Evolutionary conservation across 2,329 filamentous ascomycete genomes (phyloP), one percentile per base, ranked within the genome.

Genomic region (Ophiognomonia clavigignenti-juglandacearum): DNA sequence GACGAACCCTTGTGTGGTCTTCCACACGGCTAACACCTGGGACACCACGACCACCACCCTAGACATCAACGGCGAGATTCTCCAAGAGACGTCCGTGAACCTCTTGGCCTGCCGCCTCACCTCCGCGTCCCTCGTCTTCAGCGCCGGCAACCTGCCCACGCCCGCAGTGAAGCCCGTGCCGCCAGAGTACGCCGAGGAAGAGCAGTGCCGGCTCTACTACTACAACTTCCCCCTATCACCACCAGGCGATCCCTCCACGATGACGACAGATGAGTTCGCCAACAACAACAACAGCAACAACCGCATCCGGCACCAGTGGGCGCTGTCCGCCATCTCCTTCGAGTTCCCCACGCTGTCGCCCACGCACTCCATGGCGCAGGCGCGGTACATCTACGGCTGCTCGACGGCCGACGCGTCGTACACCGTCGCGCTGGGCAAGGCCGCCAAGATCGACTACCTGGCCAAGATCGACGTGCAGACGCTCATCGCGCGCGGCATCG

Each of bases 1-100:
- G 61, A 86, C 83, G 0, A 74, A 75, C 10, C 71, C 80, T 6
- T 87, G 82, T 56, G 81, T 82, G 55, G 84, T 88, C 37, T 86
- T 87, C 52, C 85, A 88, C 56, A 85, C 83, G 0, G 84, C 82
- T 1, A 87, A 86, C 54, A 78, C 78, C 2, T 88, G 84, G 85
- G 81, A 86, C 43, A 71, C 41, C 1, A 32, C 26, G 8, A 48
- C 41, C 11, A 32, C 39, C 16, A 39, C 38, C 1, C 18, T 37
- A 0, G 34, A 42, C 3, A 48, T 45, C 27, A 48, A 51, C n/a
- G 45, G 74, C 4, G 53, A 61, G 2, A 51, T 63, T 14, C 22
- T 57, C 2, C 54, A 60, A 8, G 55, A 53, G 55, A 66, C 48
- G 56, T 68, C 70, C 1, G 79, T 87, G 4, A 81, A 83, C 56